A percentile compares a stretch with the other conserved stretches of the same genome.
Conservation (phyloP, 345 rosid species). For the Eucalyptus regnans region DNA sequence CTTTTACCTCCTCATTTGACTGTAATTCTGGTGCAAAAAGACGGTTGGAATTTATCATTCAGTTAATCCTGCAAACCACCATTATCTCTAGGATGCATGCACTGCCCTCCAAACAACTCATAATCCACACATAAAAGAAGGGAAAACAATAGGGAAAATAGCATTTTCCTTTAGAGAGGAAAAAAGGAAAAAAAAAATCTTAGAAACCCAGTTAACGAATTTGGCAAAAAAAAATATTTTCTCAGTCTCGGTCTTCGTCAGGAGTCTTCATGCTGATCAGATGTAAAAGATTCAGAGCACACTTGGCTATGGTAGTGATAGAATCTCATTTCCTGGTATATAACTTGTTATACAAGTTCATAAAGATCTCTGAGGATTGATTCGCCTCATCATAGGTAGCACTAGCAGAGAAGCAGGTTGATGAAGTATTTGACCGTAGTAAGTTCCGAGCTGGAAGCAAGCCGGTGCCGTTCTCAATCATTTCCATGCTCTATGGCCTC, state of each 20-base stretch:
- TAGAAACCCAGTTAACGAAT: not conserved
- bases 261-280: not conserved
- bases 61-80: not conserved
- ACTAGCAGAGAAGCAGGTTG: not conserved
- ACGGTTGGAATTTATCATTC: not conserved
- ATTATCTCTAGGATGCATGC: not conserved
- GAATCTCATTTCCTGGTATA: not conserved
- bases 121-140: not conserved
- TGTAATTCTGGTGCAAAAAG: not conserved
- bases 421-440: not conserved
- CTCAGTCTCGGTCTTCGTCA: not conserved
- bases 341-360: not conserved
- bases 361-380: not conserved
- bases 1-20: not conserved
- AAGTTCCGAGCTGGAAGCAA: not conserved
- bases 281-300: not conserved
- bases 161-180: not conserved
- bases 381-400: not conserved
- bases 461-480: not conserved
- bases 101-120: not conserved
- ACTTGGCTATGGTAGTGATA: not conserved
- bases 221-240: not conserved
- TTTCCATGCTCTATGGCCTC: conserved; percentile 2
- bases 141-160: not conserved
- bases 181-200: not conserved